Conservation (phyloP, 805 yeast genomes). For the Pichia occidentalis region DNA sequence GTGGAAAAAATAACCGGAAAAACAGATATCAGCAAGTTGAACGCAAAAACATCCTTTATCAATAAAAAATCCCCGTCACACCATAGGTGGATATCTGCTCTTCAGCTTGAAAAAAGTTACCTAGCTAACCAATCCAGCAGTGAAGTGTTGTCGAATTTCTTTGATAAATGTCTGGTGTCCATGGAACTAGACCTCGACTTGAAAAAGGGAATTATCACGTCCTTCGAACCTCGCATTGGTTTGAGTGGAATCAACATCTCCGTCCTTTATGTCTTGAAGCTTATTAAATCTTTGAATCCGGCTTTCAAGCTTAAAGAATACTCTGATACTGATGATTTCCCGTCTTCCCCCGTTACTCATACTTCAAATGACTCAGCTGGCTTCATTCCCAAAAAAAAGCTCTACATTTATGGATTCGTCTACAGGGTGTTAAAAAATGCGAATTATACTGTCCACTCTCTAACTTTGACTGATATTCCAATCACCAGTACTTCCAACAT, state of each 20-base stretch:
- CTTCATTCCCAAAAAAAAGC: constrained; percentile 6
- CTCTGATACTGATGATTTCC: too few relatives aligned
- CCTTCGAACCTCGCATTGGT: constrained; percentile 11
- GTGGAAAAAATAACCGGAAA: constrained; percentile 5
- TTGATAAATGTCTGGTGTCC: constrained; percentile 6
- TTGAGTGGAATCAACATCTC: constrained; percentile 16
- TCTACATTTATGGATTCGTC: constrained; percentile 16
- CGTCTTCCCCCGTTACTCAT: too few relatives aligned
- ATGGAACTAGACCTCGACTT: constrained; percentile 17
- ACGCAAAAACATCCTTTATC: constrained; percentile 5
- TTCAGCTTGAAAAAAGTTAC: constrained; percentile 6
- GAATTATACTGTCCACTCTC: constrained; percentile 19
- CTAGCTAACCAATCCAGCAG: not conserved
- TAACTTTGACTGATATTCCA: constrained; percentile 25
- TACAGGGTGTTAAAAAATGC: constrained; percentile 20
- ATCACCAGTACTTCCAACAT: constrained; percentile 15
- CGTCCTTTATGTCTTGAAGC: constrained; percentile 13
- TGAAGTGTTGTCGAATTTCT: constrained; percentile 10
- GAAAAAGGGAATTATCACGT: constrained; percentile 16
- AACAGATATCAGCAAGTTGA: constrained; percentile 8
- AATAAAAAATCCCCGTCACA: not conserved
- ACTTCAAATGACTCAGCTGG: too few relatives aligned
- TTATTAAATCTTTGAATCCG: constrained; percentile 3
- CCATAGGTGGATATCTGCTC: constrained; percentile 8
- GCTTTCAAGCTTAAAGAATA: not conserved